Conservation (phyloP, 1,284 basidiomycete species). For the Stereum hirsutum region DNA sequence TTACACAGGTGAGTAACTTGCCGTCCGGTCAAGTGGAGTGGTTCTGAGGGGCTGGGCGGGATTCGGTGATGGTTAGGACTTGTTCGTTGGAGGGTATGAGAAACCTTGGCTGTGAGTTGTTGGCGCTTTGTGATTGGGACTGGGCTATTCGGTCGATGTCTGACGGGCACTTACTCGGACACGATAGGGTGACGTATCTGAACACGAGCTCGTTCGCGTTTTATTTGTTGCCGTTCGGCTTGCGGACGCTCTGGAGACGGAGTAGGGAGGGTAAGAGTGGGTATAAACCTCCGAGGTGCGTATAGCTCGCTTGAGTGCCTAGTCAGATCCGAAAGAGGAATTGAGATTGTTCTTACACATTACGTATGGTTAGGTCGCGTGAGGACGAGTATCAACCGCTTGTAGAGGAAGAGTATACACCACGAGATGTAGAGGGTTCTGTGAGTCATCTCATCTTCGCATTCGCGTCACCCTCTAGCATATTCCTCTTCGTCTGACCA, state of each 20-base stretch:
- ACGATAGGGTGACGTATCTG: conserved; percentile 70
- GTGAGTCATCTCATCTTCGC: too few species aligned
- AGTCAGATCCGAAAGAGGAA: neutral
- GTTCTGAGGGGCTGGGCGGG: neutral
- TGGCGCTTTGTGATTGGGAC: neutral
- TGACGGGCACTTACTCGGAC: conserved; percentile 1
- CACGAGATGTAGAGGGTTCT: too few species aligned
- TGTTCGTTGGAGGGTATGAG: conserved; percentile 65
- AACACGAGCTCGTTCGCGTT: conserved; percentile 85
- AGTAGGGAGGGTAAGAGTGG: conserved; percentile 11
- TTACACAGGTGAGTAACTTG: conserved; percentile 61
- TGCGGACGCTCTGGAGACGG: conserved; percentile 28
- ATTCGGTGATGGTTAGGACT: conserved; percentile 31
- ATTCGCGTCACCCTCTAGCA: conserved; percentile 1
- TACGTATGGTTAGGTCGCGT: conserved; percentile 9
- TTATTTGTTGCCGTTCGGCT: conserved; percentile 73
- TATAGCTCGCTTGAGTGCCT: neutral
- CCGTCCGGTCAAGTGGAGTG: neutral
- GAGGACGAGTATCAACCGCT: conserved; percentile 30
- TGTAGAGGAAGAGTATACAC: conserved; percentile 11
- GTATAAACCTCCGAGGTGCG: neutral
- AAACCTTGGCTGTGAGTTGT: conserved; percentile 73
- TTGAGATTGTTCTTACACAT: neutral
- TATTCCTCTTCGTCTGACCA: neutral
- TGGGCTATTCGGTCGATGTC: neutral